A percentile compares a stretch with the other conserved stretches of the same genome.
Evolutionary conservation across 768 basidiomycete species (phyloP).

Genomic region (Leucogyrophana mollusca): DNA sequence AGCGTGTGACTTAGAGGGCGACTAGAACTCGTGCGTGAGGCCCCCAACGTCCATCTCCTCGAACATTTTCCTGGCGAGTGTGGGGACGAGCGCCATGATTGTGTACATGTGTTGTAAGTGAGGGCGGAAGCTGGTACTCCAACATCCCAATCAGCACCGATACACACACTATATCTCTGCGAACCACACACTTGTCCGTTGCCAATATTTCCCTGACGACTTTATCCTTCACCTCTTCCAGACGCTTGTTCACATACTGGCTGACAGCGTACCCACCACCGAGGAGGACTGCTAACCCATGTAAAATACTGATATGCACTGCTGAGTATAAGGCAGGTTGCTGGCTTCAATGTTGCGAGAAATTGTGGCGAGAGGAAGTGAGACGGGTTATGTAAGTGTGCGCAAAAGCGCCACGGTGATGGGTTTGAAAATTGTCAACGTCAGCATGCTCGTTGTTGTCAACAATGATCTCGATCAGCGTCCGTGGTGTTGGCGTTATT

Average conservation of each 20-base stretch:
- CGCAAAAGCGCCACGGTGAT: no score
- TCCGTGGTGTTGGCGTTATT: no score
- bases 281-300: slow-evolving; percentile 48
- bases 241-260: slow-evolving; percentile 56
- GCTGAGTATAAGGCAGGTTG: no score
- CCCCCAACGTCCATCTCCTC: slow-evolving; percentile 75
- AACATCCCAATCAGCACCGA: no score
- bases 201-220: slow-evolving; percentile 63
- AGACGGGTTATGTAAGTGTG: no score
- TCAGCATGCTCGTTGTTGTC: no score
- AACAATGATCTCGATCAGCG: no score
- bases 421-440: no score
- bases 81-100: slow-evolving; percentile 66
- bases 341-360: no score
- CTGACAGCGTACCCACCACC: slow-evolving; percentile 66
- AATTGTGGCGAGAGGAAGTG: no score
- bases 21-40: slow-evolving; percentile 56
- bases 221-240: no score
- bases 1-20: slow-evolving; percentile 40
- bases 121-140: slow-evolving; percentile 61
- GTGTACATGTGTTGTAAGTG: slow-evolving; percentile 79
- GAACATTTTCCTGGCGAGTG: slow-evolving; percentile 63
- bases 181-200: slow-evolving; percentile 62
- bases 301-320: no score
- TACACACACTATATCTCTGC: slow-evolving; percentile 48